Base-by-base conservation (phyloP, 2,329 filamentous ascomycete genomes). In the Neonectria ditissima region DNA sequence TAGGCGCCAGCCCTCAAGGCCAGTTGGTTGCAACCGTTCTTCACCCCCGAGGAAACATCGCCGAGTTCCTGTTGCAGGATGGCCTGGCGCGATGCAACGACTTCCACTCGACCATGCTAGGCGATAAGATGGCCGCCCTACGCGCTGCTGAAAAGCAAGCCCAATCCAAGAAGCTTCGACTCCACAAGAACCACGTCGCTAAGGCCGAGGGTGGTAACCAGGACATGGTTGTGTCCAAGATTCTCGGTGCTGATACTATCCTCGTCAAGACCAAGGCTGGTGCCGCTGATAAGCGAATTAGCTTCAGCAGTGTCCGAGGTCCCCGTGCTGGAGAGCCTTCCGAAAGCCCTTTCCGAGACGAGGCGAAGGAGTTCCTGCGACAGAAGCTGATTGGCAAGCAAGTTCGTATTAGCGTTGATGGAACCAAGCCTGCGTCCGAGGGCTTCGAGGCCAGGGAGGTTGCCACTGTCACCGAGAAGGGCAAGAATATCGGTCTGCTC, bases 331-430 rank as follows among this genome's bases (percentile, higher is more conserved):
- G 89, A 51, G 95, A 98, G 77, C 87, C 92, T 20, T 91, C 93
- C 61, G 95, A 98, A 79, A 87, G 92, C 43, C 93, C 94, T 0
- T 99, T 95, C 83, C 87, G 89, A 70, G 92, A 96, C 13, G 95
- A 97, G 76, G 95, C 96, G 32, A 99, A 99, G 83, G 96, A 99
- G 77, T 98, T 95, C 76, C 79, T 98, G 68, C 90, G 96, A 59
- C 97, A 97, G 85, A 93, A 91, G 78, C 80, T 97, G 32, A 99
- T 99, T 74, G 96, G 94, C 65, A 99, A 99, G 84, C 93, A 97
- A 70, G 93, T 98, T 69, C 92, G 91, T 78, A 89, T 97, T 60
- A 91, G 87, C 57, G 89, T 97, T 63, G 94, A 99, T 76, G 96
- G 96, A 61, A 93, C 93, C 78, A 94, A 96, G 80, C 91, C 95